Base-by-base conservation (phyloP, 2,329 filamentous ascomycete species). In the Colletotrichum eleusines region DNA sequence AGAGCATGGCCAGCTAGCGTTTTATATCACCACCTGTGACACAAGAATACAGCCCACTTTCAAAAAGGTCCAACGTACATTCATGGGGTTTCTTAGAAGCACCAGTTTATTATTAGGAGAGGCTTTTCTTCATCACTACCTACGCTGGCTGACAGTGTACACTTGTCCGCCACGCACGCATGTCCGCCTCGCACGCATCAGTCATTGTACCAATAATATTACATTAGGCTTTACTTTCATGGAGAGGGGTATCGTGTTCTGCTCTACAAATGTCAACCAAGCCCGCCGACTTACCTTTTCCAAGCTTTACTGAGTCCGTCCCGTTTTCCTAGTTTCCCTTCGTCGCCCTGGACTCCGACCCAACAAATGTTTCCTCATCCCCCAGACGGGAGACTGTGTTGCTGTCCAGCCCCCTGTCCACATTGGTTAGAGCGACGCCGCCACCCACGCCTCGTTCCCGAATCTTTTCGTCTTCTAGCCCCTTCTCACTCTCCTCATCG, bases 181-280 rank as follows among this genome's bases (percentile, higher is more conserved):
- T 5, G n/a, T 14, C 53, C 31, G 31, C 14, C 6, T 35, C 12
- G n/a, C n/a, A 5, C n/a, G 33, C 53, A 16, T 2, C 20, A 6
- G 12, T 11, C 20, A 5, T 2, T 14, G 12, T 8, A 8, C 11
- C 5, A n/a, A n/a, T n/a, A n/a, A 38, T 23, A 61, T 38, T 61
- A 38, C 31, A 61, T 50, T 38, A 38, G 14, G 7, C 8, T 26
- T 38, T 48, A 9, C 20, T 48, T 40, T 11, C 16, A 31, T 28
- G 9, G 59, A 53, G 33, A 28, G 33, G 60, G 60, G 48, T 63
- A 63, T 63, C 35, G 33, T 61, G 58, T 6, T 50, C 60, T 63
- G 12, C 26, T 12, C 33, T 40, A 26, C 35, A 23, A 53, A 23
- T 20, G 14, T n/a, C n/a, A n/a, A 5, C 23, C 35, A n/a, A 58